Evolutionary conservation across 805 yeast species (phyloP), one percentile per base, ranked within the genome.

Genomic region (Candida xiaguanensis): DNA sequence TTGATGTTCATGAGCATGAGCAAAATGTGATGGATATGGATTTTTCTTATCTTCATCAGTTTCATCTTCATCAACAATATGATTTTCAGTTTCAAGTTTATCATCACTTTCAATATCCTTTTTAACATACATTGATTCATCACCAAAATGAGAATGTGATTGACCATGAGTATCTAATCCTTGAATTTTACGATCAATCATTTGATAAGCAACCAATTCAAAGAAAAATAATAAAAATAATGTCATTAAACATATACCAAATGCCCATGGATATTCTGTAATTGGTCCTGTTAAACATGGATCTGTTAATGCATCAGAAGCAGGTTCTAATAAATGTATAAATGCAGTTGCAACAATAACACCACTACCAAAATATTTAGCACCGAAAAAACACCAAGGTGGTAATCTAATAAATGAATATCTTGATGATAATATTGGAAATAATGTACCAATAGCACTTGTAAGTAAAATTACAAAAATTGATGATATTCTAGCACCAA

Each of bases 281-380:
- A 77, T 76, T 0, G 74, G 72, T 26, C 78, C 81, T 9, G 85
- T 85, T 19, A 85, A 65, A 63, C 93, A 85, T 8, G 64, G 74
- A 34, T 74, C 53, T 1, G 70, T 52, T 33, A 85, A 63, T 2
- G 77, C 70, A 8, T 80, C 84, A 42, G 69, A 58, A 3, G 93
- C 91, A 0, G 88, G 91, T 45, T 76, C 70, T 42, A 85, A 60
- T 43, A 85, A 63, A 62, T 85, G 95, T 22, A 85, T 78, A 50
- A 85, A 83, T 0, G 90, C 86, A 1, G 95, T 85, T 11, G 91
- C 85, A 9, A 85, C 72, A 52, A 85, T 85, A 35, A 85, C 91
- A 40, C 95, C 95, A 3, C 90, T 81, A 44, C 95, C 95, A 55
- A 85, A 85, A 59, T 73, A 84, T 52, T 82, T 84, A 36, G 85